Conservation (phyloP, 257 asterid species). For the Penstemon barbatus region DNA sequence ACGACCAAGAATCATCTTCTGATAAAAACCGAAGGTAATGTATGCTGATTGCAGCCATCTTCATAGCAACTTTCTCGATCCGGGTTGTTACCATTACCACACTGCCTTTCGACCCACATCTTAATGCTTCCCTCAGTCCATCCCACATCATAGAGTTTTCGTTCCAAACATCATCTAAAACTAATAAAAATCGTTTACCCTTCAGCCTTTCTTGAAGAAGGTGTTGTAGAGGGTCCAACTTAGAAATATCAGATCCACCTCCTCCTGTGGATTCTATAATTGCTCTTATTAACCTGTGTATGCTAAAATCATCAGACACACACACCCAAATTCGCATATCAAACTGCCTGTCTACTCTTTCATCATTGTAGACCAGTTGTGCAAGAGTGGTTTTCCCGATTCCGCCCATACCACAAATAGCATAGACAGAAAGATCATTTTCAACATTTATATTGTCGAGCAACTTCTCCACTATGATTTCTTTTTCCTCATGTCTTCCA, state of each 20-base stretch:
- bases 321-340: constrained; percentile 28
- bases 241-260: too few relatives aligned
- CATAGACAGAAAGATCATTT: too few relatives aligned
- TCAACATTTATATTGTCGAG: too few relatives aligned
- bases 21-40: constrained; percentile 19
- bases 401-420: too few relatives aligned
- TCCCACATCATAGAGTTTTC: constrained; percentile 19
- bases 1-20: constrained; percentile 25
- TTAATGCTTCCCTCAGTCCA: constrained; percentile 21
- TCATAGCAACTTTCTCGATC: neutral
- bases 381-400: constrained; percentile 28
- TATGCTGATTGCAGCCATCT: constrained; percentile 9
- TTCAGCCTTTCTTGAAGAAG: too few relatives aligned
- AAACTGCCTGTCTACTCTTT: constrained; percentile 21
- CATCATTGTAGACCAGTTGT: constrained; percentile 25
- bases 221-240: too few relatives aligned
- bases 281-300: too few relatives aligned
- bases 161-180: too few relatives aligned
- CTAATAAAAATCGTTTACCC: too few relatives aligned
- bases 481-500: too few relatives aligned
- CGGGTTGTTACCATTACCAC: constrained; percentile 28
- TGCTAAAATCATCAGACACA: constrained; percentile 4
- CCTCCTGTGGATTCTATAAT: too few relatives aligned
- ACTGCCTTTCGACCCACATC: constrained; percentile 27
- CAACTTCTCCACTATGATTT: too few relatives aligned